Percentiles rank a stretch among this genome's conserved stretches.
Evolutionary conservation across 2,329 filamentous ascomycete species (phyloP).

Genomic region (Metarhizium brunneum): DNA sequence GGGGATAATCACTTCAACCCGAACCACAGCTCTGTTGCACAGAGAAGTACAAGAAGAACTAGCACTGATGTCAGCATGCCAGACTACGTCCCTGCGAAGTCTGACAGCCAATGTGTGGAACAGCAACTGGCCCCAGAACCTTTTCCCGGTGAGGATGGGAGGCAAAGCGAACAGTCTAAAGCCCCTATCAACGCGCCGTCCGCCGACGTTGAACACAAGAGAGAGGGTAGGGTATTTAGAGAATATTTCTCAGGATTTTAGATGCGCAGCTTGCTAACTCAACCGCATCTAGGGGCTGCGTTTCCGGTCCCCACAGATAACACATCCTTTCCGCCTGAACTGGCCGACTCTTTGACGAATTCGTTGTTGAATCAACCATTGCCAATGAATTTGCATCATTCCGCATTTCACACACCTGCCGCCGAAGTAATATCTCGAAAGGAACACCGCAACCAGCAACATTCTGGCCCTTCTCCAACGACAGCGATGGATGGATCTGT

Average conservation of each 20-base stretch:
- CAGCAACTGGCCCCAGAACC: constrained; percentile 9
- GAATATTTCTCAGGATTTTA: not conserved
- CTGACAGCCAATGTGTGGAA: constrained; percentile 7
- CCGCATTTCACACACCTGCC: constrained; percentile 20
- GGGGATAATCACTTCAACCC: constrained; percentile 1
- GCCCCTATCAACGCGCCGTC: constrained; percentile 34
- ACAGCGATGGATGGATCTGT: constrained; percentile 10
- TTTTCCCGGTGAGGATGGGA: constrained; percentile 24
- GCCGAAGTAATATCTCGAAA: constrained; percentile 35
- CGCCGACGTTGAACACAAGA: constrained; percentile 6
- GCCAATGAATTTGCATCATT: constrained; percentile 23
- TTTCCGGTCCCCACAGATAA: constrained; percentile 13
- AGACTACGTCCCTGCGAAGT: constrained; percentile 23
- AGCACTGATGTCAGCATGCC: constrained; percentile 33
- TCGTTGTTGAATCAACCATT: constrained; percentile 40
- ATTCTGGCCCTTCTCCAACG: constrained; percentile 6
- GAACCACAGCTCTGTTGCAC: constrained; percentile 8
- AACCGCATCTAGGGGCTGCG: constrained; percentile 5
- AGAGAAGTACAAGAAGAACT: constrained; percentile 12
- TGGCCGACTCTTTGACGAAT: constrained; percentile 34
- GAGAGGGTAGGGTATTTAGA: constrained; percentile 12
- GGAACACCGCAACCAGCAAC: constrained; percentile 25
- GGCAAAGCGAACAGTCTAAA: constrained; percentile 17
- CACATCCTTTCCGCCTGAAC: constrained; percentile 18
- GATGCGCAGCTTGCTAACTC: not conserved